phyloP scores from a whole-genome alignment of 2,329 filamentous ascomycete genomes.

The Plenodomus lindquistii region DNA sequence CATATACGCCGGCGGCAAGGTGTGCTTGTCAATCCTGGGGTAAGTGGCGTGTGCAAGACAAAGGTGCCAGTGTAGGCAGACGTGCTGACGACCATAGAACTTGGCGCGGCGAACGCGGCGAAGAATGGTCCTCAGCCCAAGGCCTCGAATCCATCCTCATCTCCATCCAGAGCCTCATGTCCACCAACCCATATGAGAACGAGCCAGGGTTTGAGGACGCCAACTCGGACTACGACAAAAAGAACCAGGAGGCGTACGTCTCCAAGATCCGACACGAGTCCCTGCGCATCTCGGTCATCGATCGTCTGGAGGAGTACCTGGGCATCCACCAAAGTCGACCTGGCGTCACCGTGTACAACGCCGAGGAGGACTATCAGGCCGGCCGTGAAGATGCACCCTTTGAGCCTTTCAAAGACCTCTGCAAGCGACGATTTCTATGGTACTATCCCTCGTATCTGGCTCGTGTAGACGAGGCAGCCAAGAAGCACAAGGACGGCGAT shows the following conservation, averaged over 20 bases:
- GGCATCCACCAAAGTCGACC: slow-evolving; percentile 57
- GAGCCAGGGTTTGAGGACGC: slow-evolving; percentile 90
- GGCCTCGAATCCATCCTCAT: slow-evolving; percentile 91
- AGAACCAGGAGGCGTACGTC: slow-evolving; percentile 73
- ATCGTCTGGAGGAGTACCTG: slow-evolving; percentile 80
- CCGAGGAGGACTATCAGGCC: slow-evolving; percentile 54
- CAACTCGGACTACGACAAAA: slow-evolving; percentile 69
- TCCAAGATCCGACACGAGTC: slow-evolving; percentile 93
- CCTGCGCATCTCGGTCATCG: slow-evolving; percentile 81
- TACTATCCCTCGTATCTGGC: slow-evolving; percentile 87
- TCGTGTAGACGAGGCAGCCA: slow-evolving; percentile 66
- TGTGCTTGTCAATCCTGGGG: slow-evolving; percentile 93
- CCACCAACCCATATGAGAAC: slow-evolving; percentile 89
- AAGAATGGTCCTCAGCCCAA: slow-evolving; percentile 96
- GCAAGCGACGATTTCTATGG: slow-evolving; percentile 92
- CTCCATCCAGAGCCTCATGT: slow-evolving; percentile 96
- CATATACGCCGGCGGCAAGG: slow-evolving; percentile 88
- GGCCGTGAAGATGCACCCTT: slow-evolving; percentile 63
- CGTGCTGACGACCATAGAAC: slow-evolving; percentile 61
- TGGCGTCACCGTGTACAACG: slow-evolving; percentile 52
- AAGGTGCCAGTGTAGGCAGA: not conserved
- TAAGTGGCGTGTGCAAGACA: slow-evolving; percentile 53
- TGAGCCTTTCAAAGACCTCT: slow-evolving; percentile 86
- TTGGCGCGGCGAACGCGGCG: slow-evolving; percentile 86
- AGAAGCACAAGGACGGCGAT: slow-evolving; percentile 65